Base-by-base conservation (phyloP, 225 moss, liverwort and hornwort species). In the Ulota crispa region DNA sequence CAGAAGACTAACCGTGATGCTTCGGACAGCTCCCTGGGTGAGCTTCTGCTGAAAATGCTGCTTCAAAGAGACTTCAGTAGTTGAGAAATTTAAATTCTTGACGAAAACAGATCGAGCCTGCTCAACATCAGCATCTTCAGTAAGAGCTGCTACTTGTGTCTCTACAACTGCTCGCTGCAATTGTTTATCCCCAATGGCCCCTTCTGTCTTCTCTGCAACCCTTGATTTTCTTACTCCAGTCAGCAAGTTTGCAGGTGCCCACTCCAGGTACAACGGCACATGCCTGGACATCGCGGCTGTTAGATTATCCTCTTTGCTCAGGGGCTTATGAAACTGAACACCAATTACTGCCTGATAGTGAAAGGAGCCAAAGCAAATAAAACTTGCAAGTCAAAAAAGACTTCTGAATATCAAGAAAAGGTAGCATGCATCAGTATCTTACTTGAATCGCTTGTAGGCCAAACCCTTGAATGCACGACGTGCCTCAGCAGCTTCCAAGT, bases 361-460 rank as follows among this genome's bases (percentile, higher is more conserved):
- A 14, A 47, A 31, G 47, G 28, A 68, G 28, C 0, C 47, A 56
- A 68, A 68, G 14, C 23, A 60, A 19, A 68, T 8, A 19, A n/a
- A 66, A 83, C 47, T 70, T 59, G 64, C 9, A 77, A 60, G 50
- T 45, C 64, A 7, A 56, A n/a, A 36, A 68, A 76, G 47, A 76
- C 27, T 61, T 65, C 60, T 12, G 82, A 71, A 72, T 47, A 77
- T 16, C 55, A 65, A 74, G 36, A 68, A 42, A 84, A 24, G 64
- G 27, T 55, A 45, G 62, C 72, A 28, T 2, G 41, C 55, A 52
- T 70, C 57, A 64, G 32, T 67, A 72, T 75, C 87, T 78, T 92
- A 98, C 97, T 95, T 95, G 70, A 90, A 95, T 61, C 97, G 93
- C 83, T 94, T 98, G 78, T 95, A 98, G 15, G 97, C 95, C 85